Evolutionary conservation across 176 grass and related monocot genomes (phyloP).

Genomic region (Oryza rufipogon): DNA sequence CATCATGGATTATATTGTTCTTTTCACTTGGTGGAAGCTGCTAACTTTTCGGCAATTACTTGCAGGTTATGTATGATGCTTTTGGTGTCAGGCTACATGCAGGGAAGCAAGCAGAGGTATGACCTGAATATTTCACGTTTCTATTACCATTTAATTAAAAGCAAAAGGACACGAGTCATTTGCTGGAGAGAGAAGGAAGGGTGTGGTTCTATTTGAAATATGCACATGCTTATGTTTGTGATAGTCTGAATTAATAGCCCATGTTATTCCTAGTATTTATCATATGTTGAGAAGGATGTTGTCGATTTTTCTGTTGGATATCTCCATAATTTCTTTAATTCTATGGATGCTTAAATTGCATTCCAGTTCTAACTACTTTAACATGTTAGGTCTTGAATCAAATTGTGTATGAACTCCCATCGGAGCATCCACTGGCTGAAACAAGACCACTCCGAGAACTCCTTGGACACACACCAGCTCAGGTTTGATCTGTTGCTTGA

Average conservation of each 20-base stretch:
- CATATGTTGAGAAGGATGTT: conserved; percentile 19
- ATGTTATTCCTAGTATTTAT: not conserved
- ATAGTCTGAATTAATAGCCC: not conserved
- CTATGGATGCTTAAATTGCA: not conserved
- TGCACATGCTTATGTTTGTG: not conserved
- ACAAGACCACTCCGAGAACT: conserved; percentile 91
- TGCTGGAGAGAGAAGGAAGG: not conserved
- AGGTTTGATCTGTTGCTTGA: conserved; percentile 61
- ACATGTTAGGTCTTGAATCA: conserved; percentile 86
- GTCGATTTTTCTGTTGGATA: not conserved
- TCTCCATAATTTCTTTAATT: not conserved
- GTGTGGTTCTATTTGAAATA: no score
- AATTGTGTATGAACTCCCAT: conserved; percentile 91
- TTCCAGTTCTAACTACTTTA: conserved; percentile 41
- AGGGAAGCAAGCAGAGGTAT: conserved; percentile 95
- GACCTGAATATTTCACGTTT: conserved; percentile 26
- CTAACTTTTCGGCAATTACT: conserved; percentile 7
- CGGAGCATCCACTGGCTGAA: conserved; percentile 89
- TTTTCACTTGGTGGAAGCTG: not conserved
- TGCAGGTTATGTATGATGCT: conserved; percentile 99
- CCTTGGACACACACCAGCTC: conserved; percentile 80
- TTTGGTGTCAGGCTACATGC: conserved; percentile 97
- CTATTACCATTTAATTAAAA: not conserved
- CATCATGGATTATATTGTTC: not conserved
- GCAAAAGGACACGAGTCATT: not conserved